Evolutionary conservation across 2,329 filamentous ascomycete species (phyloP), one percentile per base, ranked within the genome.

Genomic region (Penicillium brevicompactum): DNA sequence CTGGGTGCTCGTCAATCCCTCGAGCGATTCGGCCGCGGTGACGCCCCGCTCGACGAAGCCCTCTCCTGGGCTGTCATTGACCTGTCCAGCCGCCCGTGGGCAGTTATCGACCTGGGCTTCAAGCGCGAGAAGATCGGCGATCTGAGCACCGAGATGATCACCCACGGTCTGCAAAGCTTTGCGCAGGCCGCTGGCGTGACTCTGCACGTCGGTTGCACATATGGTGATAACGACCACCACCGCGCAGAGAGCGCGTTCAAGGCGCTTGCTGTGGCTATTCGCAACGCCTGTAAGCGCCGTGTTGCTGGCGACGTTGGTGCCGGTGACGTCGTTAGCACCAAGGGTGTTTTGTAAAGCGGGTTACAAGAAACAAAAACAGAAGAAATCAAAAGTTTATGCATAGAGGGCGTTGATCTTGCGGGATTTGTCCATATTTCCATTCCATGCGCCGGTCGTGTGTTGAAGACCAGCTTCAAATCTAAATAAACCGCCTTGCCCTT

Each of bases 171-270:
- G 71, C 87, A 96, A 81, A 94, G 89, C 78, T 99, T 97, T 76
- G 92, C 93, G 41, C 90, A 95, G 79, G 90, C 86, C 9, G 91
- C 92, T 3, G 88, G 91, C 24, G 83, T 97, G 50, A 99, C 94
- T n/a, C 79, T 97, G 70, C 94, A 99, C 79, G 91, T 99, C 56
- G 91, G 97, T 77, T 95, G 91, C 76, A 77, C 96, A 53, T 85
- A 91, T 60, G 94, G 94, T 49, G 85, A 89, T 59, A 99, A 97
- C 76, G 94, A 97, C 77, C 94, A 97, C 76, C 94, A 97, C 79
- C 83, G 92, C 55, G 92, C 94, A 9, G 94, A 97, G 84, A 94
- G 90, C 73, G 94, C 93, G 14, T 97, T 99, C 78, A 99, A 99
- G 84, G 94, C 94, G 45, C 76, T 97, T 63, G 94, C 94, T 0